Evolutionary conservation across 306 rosid genomes (phyloP), one percentile per base, ranked within the genome.

Genomic region (Cicer pinnatifidum): DNA sequence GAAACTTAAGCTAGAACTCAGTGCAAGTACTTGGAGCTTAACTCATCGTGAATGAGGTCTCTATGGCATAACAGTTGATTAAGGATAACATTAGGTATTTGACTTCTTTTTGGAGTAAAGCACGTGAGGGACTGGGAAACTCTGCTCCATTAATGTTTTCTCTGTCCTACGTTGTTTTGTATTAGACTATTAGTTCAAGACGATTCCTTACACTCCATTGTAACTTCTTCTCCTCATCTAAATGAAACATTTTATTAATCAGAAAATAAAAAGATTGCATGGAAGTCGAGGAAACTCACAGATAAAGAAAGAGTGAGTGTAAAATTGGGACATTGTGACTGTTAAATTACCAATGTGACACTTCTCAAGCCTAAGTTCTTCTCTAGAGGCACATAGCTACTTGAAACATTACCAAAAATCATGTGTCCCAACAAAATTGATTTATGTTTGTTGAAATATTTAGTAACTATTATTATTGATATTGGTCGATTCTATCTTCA

Each of bases 291-390:
- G 54, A 46, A 69, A 23, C 52, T 69, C 43, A 37, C 12, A 45
- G 63, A 28, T 47, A 44, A 66, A 41, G 41, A 53, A 63, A 37
- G 6, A 12, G 10, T 33, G 66, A 4, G 66, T 11, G 44, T 19
- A 59, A 59, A 33, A 7, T 59, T 12, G 28, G 19, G 66, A 12
- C 11, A 28, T 28, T 57, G 64, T 57, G 43, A 59, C 65, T 33
- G 12, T 52, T 10, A 11, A 68, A 45, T 17, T 37, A 52, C 12
- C n/a, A 19, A 68, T 12, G 43, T 2, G 59, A 52, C 80, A 28
- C 70, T 73, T 73, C 67, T 19, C 53, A 51, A 61, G 78, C 72
- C 23, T 23, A 11, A 48, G 38, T 19, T 50, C 20, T 65, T 57
- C 64, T 10, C 33, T 35, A 47, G 20, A 57, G 13, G 54, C 39